These are phyloP conservation scores for Polysphondylium violaceum DNA, from an alignment of 78 protist genomes.

Conservation along the genomic window DNA sequence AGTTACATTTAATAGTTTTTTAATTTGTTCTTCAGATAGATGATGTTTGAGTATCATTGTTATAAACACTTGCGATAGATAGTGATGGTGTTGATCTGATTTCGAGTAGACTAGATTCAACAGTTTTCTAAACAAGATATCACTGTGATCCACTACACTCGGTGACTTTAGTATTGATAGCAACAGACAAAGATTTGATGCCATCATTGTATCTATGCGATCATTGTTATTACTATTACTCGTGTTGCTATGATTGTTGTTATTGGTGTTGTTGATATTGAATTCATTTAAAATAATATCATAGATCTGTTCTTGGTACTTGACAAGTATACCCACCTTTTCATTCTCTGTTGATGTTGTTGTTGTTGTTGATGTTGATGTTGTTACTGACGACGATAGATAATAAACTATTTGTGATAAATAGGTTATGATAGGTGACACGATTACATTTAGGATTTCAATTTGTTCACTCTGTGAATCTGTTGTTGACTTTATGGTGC, in stretches of 20 bases:
- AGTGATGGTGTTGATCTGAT: background rate
- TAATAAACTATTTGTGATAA: background rate
- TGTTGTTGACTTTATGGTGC: background rate
- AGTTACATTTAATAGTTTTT: conserved; percentile 32
- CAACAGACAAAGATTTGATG: background rate
- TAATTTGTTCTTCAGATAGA: conserved; percentile 20
- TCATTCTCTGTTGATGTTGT: background rate
- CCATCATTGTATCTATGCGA: background rate
- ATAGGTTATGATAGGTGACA: background rate
- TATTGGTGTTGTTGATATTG: background rate
- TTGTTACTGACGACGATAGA: conserved; percentile 20
- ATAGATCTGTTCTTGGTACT: too few species aligned
- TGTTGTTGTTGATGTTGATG: background rate
- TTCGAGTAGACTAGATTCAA: conserved; percentile 12
- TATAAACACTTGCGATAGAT: conserved; percentile 18
- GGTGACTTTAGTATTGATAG: background rate
- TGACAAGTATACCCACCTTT: too few species aligned
- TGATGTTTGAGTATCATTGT: conserved; percentile 9
- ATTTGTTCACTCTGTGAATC: background rate
- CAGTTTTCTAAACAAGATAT: conserved; percentile 45
- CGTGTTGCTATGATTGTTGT: background rate
- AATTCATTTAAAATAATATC: too few species aligned
- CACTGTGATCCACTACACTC: background rate
- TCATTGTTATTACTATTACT: background rate
- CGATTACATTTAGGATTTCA: background rate